phyloP scores from a whole-genome alignment of 2,329 filamentous ascomycete genomes.

The Pseudocercospora crystallina region DNA sequence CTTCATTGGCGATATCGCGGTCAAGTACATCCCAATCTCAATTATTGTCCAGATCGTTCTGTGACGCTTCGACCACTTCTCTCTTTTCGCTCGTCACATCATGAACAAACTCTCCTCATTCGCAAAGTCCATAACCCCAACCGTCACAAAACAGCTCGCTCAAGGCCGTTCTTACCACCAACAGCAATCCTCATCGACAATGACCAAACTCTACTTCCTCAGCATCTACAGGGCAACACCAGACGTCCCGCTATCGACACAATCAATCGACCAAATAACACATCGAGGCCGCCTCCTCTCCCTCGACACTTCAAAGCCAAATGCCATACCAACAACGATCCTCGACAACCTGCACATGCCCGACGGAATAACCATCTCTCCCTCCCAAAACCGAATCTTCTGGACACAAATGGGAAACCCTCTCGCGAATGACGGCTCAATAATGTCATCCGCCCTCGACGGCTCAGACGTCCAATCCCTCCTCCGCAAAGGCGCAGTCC shows the following conservation, averaged over 20 bases:
- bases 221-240: slow-evolving; percentile 18
- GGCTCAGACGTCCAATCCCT: slow-evolving; percentile 49
- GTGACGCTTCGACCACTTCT: no score
- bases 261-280: slow-evolving; percentile 10
- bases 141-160: no score
- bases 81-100: no score
- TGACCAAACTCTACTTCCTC: slow-evolving; percentile 11
- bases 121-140: no score
- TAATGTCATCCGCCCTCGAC: slow-evolving; percentile 43
- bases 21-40: no score
- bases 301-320: slow-evolving; percentile 2
- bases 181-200: neutral
- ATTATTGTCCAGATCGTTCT: no score
- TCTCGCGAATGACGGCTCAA: slow-evolving; percentile 22
- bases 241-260: slow-evolving; percentile 9
- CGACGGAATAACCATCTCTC: slow-evolving; percentile 35
- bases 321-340: slow-evolving; percentile 3
- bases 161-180: no score
- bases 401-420: slow-evolving; percentile 33
- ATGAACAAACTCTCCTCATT: no score
- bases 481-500: slow-evolving; percentile 44
- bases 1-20: no score
- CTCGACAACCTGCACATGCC: slow-evolving; percentile 24
- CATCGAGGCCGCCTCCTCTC: slow-evolving; percentile 11
- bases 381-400: slow-evolving; percentile 28